Evolutionary conservation across 805 yeast species (phyloP), one percentile per base, ranked within the genome.

Genomic region (Ogataea paradorogensis): DNA sequence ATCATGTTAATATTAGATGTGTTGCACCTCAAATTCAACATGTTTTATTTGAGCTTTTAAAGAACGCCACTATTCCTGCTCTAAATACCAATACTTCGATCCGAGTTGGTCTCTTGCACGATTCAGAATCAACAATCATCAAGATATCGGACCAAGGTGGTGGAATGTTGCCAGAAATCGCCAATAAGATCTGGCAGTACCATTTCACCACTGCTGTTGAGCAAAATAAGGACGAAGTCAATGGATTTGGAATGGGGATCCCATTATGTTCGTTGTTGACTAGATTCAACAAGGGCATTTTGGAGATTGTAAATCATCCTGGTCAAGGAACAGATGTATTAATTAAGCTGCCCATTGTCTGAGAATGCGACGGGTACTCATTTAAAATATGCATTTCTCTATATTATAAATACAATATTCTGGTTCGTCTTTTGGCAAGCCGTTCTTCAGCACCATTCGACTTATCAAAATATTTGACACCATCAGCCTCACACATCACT

Each of bases 401-500:
- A 34, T 20, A n/a, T 29, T 42, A 47, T 30, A 42, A 24, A 39
- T 60, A 59, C 51, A 62, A 40, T 15, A 61, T 32, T 35, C 59
- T 55, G 6, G 69, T 63, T 32, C 65, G 52, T 46, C 68, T 51
- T 37, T 59, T 62, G 14, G 57, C 50, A 9, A 61, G 18, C 15
- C 27, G 18, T 25, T 42, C 62, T 13, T 56, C 50, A 9, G 59
- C 11, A 10, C 6, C n/a, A 23, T 23, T 27, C 5, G 33, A 18
- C 26, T 27, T 24, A 4, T 25, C 26, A 33, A 51, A 37, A 32
- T 53, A 53, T 10, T 31, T 46, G 11, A 45, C 41, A 1, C 65
- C 68, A 42, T 65, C 67, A 10, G 40, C 36, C 52, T 80, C 85
- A 64, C 88, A 81, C 31, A 69, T 61, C 5, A 78, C 70, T 15